Evolutionary conservation across 805 yeast genomes (phyloP).

Genomic region (Wickerhamiella bombiphila): DNA sequence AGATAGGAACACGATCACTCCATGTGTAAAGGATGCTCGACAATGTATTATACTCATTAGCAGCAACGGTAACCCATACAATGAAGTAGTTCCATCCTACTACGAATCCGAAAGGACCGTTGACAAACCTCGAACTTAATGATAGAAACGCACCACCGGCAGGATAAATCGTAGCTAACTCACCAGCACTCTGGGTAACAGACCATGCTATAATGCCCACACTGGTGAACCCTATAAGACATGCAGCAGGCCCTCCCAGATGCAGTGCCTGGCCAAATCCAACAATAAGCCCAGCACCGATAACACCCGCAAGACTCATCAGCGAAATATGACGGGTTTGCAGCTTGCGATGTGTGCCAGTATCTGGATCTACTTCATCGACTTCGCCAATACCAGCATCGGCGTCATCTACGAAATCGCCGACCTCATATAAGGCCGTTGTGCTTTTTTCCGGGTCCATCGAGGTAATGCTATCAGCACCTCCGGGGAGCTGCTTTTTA

Average conservation of each 20-base stretch:
- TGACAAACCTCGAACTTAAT: constrained; percentile 32
- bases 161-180: constrained; percentile 38
- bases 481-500: too few species aligned
- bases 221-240: constrained; percentile 32
- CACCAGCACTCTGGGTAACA: constrained; percentile 39
- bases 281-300: constrained; percentile 70
- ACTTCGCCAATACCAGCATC: constrained; percentile 3
- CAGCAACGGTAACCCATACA: constrained; percentile 33
- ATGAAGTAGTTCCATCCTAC: constrained; percentile 34
- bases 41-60: constrained; percentile 33
- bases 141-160: constrained; percentile 36
- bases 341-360: constrained; percentile 27
- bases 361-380: constrained; percentile 20
- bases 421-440: too few species aligned
- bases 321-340: constrained; percentile 55
- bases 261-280: constrained; percentile 36
- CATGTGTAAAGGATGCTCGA: constrained; percentile 31
- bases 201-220: constrained; percentile 37
- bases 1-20: constrained; percentile 33
- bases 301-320: constrained; percentile 71
- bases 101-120: constrained; percentile 33
- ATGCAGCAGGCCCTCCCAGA: constrained; percentile 35
- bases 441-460: too few species aligned
- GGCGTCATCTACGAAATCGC: too few species aligned
- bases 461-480: too few species aligned